These are phyloP conservation scores for Patellaria atrata DNA, from an alignment of 495 filamentous ascomycete genomes.

Conservation along the genomic window DNA sequence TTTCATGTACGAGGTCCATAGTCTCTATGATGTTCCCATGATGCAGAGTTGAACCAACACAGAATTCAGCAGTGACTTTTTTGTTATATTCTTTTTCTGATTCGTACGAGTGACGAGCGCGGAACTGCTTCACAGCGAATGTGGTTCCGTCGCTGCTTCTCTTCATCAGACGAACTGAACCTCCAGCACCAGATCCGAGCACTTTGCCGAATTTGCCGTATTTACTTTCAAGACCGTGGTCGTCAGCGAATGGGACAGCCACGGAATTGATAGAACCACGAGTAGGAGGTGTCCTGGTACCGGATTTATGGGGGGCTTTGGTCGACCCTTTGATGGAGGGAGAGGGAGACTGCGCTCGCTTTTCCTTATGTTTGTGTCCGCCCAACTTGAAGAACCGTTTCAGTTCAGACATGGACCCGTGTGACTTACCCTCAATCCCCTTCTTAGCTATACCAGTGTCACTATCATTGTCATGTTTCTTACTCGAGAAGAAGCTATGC, in stretches of 20 bases:
- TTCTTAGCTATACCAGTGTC: constrained; percentile 14
- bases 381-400: constrained; percentile 80
- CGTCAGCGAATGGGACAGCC: constrained; percentile 82
- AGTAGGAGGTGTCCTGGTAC: constrained; percentile 42
- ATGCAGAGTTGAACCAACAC: constrained; percentile 90
- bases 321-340: constrained; percentile 23
- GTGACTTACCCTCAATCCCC: constrained; percentile 33
- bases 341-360: constrained; percentile 48
- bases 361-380: constrained; percentile 45
- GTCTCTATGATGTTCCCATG: constrained; percentile 99
- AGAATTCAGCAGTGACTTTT: constrained; percentile 99
- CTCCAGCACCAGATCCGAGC: constrained; percentile 84
- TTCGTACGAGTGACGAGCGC: constrained; percentile 85
- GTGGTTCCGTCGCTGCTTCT: constrained; percentile 76
- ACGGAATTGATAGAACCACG: constrained; percentile 37
- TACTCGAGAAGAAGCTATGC: constrained; percentile 27
- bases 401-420: constrained; percentile 84
- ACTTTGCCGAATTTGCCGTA: constrained; percentile 94
- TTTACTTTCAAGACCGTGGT: constrained; percentile 78
- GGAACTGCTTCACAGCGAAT: constrained; percentile 96
- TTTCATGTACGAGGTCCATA: constrained; percentile 91
- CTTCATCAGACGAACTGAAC: constrained; percentile 90
- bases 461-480: constrained; percentile 35
- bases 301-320: constrained; percentile 28
- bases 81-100: constrained; percentile 91